Percentiles rank a stretch among this genome's conserved stretches.
phyloP scores from a whole-genome alignment of 2,329 filamentous ascomycete species.

The Penicillium sp. region DNA sequence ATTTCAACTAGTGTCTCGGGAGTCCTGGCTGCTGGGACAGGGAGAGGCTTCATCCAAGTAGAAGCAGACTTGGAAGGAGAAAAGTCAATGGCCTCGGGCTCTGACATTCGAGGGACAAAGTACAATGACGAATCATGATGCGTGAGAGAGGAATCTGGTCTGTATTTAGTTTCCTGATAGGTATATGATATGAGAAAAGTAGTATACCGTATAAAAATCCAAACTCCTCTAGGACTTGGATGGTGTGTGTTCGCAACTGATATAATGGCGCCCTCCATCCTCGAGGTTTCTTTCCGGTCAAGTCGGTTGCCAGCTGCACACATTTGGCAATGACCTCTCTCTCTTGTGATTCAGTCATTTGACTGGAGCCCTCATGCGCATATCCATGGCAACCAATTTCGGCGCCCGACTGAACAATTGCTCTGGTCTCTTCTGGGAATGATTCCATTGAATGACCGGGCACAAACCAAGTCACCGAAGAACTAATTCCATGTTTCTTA shows the following conservation, averaged over 20 bases:
- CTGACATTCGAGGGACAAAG: slow-evolving; percentile 38
- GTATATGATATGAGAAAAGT: neutral
- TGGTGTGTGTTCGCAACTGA: slow-evolving; percentile 39
- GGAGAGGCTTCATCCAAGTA: slow-evolving; percentile 47
- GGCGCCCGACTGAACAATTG: slow-evolving; percentile 52
- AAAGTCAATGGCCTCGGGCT: slow-evolving; percentile 44
- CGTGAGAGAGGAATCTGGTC: slow-evolving; percentile 41
- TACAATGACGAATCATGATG: slow-evolving; percentile 45
- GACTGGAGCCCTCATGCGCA: slow-evolving; percentile 67
- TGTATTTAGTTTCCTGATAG: neutral
- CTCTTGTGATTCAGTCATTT: slow-evolving; percentile 72
- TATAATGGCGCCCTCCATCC: slow-evolving; percentile 42
- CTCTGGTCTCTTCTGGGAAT: slow-evolving; percentile 52
- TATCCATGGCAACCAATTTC: slow-evolving; percentile 59
- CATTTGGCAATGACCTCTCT: slow-evolving; percentile 71
- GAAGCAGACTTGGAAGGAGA: slow-evolving; percentile 37
- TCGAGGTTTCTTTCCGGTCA: slow-evolving; percentile 66
- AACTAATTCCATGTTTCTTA: slow-evolving; percentile 50
- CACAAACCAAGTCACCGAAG: slow-evolving; percentile 60
- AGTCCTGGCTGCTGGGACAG: slow-evolving; percentile 17
- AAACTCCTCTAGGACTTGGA: slow-evolving; percentile 42
- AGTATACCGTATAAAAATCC: slow-evolving; percentile 42
- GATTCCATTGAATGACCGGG: slow-evolving; percentile 60
- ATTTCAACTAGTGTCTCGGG: slow-evolving; percentile 40
- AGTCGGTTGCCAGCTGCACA: slow-evolving; percentile 67